These are phyloP conservation scores for Crassisporium funariophilum DNA, from an alignment of 768 basidiomycete species.

Conservation along the genomic window DNA sequence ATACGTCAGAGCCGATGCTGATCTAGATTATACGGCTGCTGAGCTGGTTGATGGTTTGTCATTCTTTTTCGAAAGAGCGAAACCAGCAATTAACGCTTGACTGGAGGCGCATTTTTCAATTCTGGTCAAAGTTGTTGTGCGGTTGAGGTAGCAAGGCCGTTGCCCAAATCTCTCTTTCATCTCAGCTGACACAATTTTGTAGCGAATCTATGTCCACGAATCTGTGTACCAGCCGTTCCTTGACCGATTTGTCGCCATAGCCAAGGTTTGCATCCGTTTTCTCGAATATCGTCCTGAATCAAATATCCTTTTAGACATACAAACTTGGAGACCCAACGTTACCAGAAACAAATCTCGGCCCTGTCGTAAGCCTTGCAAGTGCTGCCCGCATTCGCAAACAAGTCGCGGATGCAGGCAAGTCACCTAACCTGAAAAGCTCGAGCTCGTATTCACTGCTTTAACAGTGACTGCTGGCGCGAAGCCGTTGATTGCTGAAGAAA, in stretches of 20 bases:
- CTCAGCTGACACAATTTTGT: slow-evolving; percentile 1
- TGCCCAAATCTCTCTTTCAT: not conserved
- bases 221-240: slow-evolving; percentile 81
- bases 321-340: slow-evolving; percentile 85
- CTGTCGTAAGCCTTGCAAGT: slow-evolving; percentile 87
- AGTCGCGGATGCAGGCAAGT: slow-evolving; percentile 76
- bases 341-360: slow-evolving; percentile 79
- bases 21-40: slow-evolving; percentile 78
- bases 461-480: slow-evolving; percentile 80
- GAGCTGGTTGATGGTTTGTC: slow-evolving; percentile 87
- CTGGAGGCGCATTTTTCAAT: slow-evolving; percentile 87
- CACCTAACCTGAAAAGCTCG: not conserved
- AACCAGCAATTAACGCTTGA: too few relatives aligned
- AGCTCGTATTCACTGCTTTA: not conserved
- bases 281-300: not conserved
- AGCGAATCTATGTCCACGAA: slow-evolving; percentile 95
- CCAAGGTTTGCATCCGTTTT: slow-evolving; percentile 51
- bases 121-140: slow-evolving; percentile 97
- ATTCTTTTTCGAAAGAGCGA: too few relatives aligned
- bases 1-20: slow-evolving; percentile 87
- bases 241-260: slow-evolving; percentile 65
- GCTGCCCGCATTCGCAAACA: slow-evolving; percentile 87
- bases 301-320: slow-evolving; percentile 55
- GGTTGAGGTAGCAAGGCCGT: slow-evolving; percentile 79
- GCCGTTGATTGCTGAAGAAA: slow-evolving; percentile 65